Evolutionary conservation across 768 basidiomycete genomes (phyloP).

Genomic region (Hygrophorus pudorinus): DNA sequence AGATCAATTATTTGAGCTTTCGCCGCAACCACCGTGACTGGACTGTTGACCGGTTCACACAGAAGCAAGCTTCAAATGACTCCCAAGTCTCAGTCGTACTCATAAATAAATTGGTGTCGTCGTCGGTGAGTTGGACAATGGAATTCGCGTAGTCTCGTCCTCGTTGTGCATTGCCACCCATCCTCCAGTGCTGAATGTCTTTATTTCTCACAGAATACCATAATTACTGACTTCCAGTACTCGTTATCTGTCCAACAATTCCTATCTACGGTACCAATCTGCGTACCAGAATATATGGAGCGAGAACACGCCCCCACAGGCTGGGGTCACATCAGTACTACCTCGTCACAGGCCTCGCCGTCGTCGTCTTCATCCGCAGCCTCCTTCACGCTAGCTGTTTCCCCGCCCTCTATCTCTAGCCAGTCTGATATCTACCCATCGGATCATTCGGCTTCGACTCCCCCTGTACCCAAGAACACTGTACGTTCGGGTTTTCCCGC

Average conservation of each 20-base stretch:
- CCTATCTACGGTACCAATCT: conserved; percentile 13
- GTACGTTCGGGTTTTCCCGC: conserved; percentile 8
- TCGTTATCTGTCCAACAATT: conserved; percentile 5
- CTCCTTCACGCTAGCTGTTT: conserved; percentile 23
- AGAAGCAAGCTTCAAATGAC: background rate
- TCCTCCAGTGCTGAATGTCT: background rate
- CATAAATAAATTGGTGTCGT: no score
- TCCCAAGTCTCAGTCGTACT: no score
- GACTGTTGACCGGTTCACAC: conserved; percentile 2
- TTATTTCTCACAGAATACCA: conserved; percentile 17
- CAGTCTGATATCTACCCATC: conserved; percentile 30
- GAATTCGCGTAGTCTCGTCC: no score
- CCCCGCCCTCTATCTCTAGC: conserved; percentile 23
- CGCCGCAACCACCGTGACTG: background rate
- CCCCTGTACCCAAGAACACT: conserved; percentile 12
- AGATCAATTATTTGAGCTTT: no score
- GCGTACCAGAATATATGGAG: conserved; percentile 10
- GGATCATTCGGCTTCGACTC: conserved; percentile 29
- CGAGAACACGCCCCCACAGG: background rate
- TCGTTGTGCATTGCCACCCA: no score
- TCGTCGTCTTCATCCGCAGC: conserved; percentile 31
- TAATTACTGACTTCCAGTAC: conserved; percentile 11
- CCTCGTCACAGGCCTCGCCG: background rate
- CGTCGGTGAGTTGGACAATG: no score
- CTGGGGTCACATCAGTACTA: background rate